phyloP scores from a whole-genome alignment of 208 protist species.

The Wallacemonas collosoma region DNA sequence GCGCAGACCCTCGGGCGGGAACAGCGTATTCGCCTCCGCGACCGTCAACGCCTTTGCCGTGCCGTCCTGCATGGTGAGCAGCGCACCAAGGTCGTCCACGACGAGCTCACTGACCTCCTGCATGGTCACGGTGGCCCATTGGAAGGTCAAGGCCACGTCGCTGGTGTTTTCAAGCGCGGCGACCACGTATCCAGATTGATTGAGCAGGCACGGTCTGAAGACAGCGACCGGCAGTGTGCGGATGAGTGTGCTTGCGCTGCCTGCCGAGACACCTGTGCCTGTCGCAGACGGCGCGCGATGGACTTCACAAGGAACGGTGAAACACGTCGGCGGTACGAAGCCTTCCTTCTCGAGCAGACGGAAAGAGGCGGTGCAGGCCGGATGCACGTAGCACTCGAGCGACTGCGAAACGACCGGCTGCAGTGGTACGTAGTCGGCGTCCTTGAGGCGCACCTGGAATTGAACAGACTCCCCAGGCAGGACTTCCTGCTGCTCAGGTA shows the following conservation, averaged over 20 bases:
- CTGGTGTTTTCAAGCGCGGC: constrained; percentile 65
- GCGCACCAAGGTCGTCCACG: constrained; percentile 25
- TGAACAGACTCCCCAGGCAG: constrained; percentile 27
- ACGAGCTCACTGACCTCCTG: constrained; percentile 53
- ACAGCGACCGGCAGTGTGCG: background rate
- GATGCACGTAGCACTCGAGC: constrained; percentile 93
- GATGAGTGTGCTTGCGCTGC: constrained; percentile 7
- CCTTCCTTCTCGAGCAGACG: constrained; percentile 59
- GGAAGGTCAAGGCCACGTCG: constrained; percentile 53
- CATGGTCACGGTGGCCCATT: constrained; percentile 34
- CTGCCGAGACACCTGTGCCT: background rate
- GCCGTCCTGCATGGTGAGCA: constrained; percentile 22
- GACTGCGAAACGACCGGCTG: constrained; percentile 27
- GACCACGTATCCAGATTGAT: constrained; percentile 47
- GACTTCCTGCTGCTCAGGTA: constrained; percentile 60
- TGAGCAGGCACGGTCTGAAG: constrained; percentile 13
- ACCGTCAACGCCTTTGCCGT: constrained; percentile 16
- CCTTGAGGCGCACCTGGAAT: constrained; percentile 41
- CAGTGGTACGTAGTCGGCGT: constrained; percentile 1
- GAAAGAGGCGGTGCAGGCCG: constrained; percentile 86
- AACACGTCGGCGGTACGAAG: constrained; percentile 83
- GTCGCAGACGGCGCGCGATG: constrained; percentile 5
- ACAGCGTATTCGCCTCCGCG: constrained; percentile 11
- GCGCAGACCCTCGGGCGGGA: background rate
- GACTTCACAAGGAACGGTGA: constrained; percentile 59